These are phyloP conservation scores for Pythium guiyangense DNA, from an alignment of 352 stramenopile genomes.

Conservation along the genomic window DNA sequence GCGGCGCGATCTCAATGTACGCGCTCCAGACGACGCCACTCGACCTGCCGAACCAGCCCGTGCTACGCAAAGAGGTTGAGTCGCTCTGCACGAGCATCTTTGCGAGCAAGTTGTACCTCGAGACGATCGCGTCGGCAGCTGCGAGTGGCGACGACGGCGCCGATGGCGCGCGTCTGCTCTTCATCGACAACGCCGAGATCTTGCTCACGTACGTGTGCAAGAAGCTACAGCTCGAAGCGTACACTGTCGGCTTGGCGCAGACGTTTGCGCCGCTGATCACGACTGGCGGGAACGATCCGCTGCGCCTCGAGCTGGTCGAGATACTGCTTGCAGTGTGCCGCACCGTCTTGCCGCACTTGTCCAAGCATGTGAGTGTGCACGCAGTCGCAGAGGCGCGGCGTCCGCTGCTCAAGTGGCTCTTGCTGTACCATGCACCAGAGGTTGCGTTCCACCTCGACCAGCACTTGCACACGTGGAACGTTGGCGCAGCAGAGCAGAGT, in stretches of 20 bases:
- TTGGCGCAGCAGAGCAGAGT: conserved; percentile 13
- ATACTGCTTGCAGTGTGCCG: conserved; percentile 40
- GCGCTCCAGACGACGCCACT: conserved; percentile 59
- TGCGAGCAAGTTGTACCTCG: conserved; percentile 40
- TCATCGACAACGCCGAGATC: conserved; percentile 76
- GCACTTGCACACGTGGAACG: conserved; percentile 64
- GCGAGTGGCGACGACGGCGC: conserved; percentile 28
- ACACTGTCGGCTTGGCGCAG: conserved; percentile 37
- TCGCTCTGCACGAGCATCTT: conserved; percentile 61
- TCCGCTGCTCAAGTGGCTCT: conserved; percentile 53
- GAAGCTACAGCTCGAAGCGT: conserved; percentile 44
- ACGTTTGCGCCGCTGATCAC: conserved; percentile 56
- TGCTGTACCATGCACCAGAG: conserved; percentile 69
- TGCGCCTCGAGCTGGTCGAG: conserved; percentile 55
- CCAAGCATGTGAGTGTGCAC: conserved; percentile 23
- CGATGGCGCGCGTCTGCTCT: conserved; percentile 54
- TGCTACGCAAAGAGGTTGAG: conserved; percentile 69
- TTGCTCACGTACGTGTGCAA: conserved; percentile 66
- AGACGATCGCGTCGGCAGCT: conserved; percentile 20
- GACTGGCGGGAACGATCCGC: conserved; percentile 58
- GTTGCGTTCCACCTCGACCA: conserved; percentile 76
- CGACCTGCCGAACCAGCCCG: conserved; percentile 41
- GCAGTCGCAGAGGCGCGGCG: conserved; percentile 32
- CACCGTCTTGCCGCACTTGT: conserved; percentile 46
- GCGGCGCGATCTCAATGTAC: conserved; percentile 65